Base-by-base conservation (phyloP, 192 early-diverging fungal species). In the Jimgerdemannia flammicorona region DNA sequence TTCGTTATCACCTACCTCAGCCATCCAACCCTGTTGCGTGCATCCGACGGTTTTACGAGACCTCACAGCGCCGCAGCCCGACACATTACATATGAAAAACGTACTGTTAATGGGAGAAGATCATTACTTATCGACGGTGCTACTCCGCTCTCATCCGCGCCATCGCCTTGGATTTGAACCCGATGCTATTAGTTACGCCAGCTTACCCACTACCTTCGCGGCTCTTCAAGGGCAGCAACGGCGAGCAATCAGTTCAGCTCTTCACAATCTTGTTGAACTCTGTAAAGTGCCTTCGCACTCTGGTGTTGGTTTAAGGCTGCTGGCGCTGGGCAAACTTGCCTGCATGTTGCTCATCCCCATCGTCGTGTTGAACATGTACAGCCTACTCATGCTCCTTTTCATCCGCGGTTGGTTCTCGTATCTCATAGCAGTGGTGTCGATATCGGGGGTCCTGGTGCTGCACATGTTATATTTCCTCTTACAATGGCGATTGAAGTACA, bases 81-180 rank as follows among this genome's bases (percentile, higher is more conserved):
- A 83, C 67, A 79, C 81, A 4, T 44, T 83, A 4, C 81, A 83
- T 43, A 77, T 77, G 77, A 76, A 77, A 68, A 83, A 77, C 54
- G 72, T 83, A 4, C 40, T 83, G 9, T 66, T 83, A 19, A 75
- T 77, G 8, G 81, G 81, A n/a, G 81, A 83, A 70, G 81, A 83
- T 17, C 77, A 79, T 39, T 83, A 79, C 44, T 43, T 83, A 29
- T 44, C 74, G 17, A 73, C 71, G 66, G 81, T 79, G 39, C 67
- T 83, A 40, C 73, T 83, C 40, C 72, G 72, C 39, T 83, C 81
- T 2, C 78, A 77, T 69, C 78, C 81, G 8, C 65, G 71, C 3
- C 77, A 77, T 65, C 78, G 74, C 3, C n/a, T 83, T 40, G 81
- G 78, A 54, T 83, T 83, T 43, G 81, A 83, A 71, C 75, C 81